Percentiles rank a stretch among this genome's conserved stretches.
Evolutionary conservation across 257 asterid species (phyloP).

Genomic region (Nicotiana undulata): DNA sequence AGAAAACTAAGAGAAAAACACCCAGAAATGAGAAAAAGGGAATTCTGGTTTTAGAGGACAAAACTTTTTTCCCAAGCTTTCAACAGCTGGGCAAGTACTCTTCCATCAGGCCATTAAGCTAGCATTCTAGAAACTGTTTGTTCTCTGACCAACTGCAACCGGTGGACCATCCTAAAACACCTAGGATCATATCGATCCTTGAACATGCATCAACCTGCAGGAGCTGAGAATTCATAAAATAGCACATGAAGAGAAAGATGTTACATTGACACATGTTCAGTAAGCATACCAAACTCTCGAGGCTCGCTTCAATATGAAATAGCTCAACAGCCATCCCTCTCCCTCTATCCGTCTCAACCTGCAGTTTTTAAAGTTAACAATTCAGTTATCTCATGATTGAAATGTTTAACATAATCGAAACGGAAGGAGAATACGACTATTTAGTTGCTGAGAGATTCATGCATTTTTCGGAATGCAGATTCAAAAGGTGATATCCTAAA

Average conservation of each 20-base stretch:
- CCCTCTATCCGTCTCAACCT: conserved; percentile 76
- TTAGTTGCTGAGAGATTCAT: not conserved
- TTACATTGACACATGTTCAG: not conserved
- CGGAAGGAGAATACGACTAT: not conserved
- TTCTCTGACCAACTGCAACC: conserved; percentile 87
- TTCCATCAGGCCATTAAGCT: conserved; percentile 11
- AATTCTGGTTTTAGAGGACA: conserved; percentile 27
- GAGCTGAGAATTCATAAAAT: not conserved
- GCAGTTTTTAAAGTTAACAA: not conserved
- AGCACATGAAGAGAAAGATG: not conserved
- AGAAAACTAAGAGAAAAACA: conserved; percentile 14
- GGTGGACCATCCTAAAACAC: conserved; percentile 86
- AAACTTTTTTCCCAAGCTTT: conserved; percentile 37
- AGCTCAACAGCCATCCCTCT: conserved; percentile 75
- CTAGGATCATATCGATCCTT: conserved; percentile 65
- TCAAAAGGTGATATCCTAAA: not conserved
- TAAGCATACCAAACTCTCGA: conserved; percentile 63
- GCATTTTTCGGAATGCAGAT: not conserved
- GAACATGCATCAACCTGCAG: conserved; percentile 56
- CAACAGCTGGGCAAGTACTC: conserved; percentile 25
- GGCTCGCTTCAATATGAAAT: conserved; percentile 70
- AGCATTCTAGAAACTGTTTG: conserved; percentile 54
- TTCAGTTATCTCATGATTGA: not conserved
- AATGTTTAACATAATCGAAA: not conserved
- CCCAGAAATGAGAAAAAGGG: conserved; percentile 7